A percentile compares a stretch with the other conserved stretches of the same genome.
Conservation (phyloP, 2,329 filamentous ascomycete species). For the Pyricularia sp. region DNA sequence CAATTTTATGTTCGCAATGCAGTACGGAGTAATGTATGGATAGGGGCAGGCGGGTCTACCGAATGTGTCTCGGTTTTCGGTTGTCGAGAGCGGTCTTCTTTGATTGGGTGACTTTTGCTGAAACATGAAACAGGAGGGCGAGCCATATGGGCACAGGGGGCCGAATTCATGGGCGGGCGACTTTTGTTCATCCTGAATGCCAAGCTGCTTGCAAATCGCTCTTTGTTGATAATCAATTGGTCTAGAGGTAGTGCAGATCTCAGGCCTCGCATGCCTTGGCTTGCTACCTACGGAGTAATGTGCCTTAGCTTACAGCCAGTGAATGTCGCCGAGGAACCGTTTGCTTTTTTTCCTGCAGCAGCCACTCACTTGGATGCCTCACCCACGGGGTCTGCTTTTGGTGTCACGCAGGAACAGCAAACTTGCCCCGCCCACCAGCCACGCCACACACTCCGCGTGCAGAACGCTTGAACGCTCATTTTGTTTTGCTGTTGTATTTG, state of each 20-base stretch:
- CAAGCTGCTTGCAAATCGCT: not conserved
- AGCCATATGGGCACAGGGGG: not conserved
- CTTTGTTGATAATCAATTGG: not conserved
- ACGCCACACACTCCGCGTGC: not conserved
- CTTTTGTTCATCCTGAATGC: not conserved
- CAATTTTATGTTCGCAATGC: not conserved
- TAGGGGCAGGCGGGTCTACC: not conserved
- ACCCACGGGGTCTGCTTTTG: not conserved
- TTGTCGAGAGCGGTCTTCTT: not conserved
- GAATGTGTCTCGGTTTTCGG: not conserved
- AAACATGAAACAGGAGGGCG: not conserved
- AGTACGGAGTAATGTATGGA: not conserved
- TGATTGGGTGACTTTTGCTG: not conserved
- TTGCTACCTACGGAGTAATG: not conserved
- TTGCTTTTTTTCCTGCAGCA: not conserved
- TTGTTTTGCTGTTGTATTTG: not conserved
- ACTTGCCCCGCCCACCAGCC: no score
- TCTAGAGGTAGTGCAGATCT: not conserved
- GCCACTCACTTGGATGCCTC: not conserved
- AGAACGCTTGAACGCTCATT: not conserved
- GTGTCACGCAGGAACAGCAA: not conserved
- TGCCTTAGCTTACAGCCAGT: not conserved
- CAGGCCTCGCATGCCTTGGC: not conserved
- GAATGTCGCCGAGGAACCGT: not conserved
- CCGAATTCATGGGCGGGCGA: not conserved